Base-by-base conservation (phyloP, 345 rosid genomes). In the Kernera saxatilis region DNA sequence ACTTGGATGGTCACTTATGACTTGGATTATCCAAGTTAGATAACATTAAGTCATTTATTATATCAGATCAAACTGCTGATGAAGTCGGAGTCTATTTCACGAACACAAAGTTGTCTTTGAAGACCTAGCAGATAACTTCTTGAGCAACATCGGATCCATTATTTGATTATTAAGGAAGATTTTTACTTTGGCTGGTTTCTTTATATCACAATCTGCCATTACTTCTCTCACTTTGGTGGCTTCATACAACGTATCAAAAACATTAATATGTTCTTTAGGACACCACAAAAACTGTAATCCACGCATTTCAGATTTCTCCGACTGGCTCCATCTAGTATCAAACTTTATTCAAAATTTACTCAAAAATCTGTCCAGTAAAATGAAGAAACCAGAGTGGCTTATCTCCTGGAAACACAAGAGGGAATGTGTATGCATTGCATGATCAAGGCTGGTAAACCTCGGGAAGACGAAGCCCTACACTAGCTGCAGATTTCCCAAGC, bases 391-490 rank as follows among this genome's bases (percentile, higher is more conserved):
- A 36, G 39, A 66, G 21, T 14, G 4, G 8, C 54, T 51, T 5
- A 41, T 51, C 19, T 25, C 35, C 29, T 4, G 2, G 2, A 45
- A 43, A 43, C 33, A 57, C 45, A 5, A 57, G 7, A 18, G 25
- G 19, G 45, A 51, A 10, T 22, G 22, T 26, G 23, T 41, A 37
- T 8, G 67, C 43, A 25, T 14, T 21, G 57, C 27, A 43, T 44
- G n/a, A 49, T 88, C 86, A 94, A 48, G 92, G 45, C 75, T 88
- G 81, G 74, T 88, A 91, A 65, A 79, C 90, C 26, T 87, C 85
- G 4, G 98, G 97, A 77, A 94, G 99, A 62, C 71, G 86, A 81
- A 91, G 97, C 26, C 99, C 96, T 26, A 94, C 95, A 76, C 95
- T 91, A 2, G 95, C 91, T 65, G 99, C 96, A 46, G 99, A 89